A percentile compares a stretch with the other conserved stretches of the same genome.
Conservation (phyloP, 1,284 basidiomycete species). For the Rhodotorula sp. region DNA sequence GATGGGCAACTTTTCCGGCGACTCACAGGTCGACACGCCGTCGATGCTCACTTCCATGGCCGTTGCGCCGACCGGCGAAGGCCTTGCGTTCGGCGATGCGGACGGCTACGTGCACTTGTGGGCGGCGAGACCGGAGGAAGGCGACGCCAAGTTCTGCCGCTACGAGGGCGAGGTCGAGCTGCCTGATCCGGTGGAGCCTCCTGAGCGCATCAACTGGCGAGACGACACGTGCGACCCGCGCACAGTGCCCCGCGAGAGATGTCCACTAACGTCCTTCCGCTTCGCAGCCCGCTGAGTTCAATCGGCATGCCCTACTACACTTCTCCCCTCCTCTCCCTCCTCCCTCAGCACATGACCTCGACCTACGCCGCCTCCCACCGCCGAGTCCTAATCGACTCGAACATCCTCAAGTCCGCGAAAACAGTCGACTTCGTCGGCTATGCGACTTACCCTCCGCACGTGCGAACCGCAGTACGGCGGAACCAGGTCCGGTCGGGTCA, state of each 20-base stretch:
- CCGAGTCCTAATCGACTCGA: slow-evolving; percentile 61
- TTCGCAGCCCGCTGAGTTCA: slow-evolving; percentile 65
- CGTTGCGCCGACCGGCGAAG: slow-evolving; percentile 80
- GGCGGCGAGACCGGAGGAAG: slow-evolving; percentile 59
- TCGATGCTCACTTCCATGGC: slow-evolving; percentile 79
- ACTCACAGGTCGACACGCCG: slow-evolving; percentile 53
- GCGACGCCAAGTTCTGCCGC: slow-evolving; percentile 50
- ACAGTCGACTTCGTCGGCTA: slow-evolving; percentile 89
- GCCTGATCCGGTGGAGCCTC: slow-evolving; percentile 69
- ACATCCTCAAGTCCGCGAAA: slow-evolving; percentile 68
- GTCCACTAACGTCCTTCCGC: neutral
- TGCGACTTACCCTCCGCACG: slow-evolving; percentile 63
- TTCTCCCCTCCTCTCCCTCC: slow-evolving; percentile 72
- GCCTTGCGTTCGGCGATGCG: slow-evolving; percentile 87
- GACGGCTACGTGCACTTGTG: slow-evolving; percentile 82
- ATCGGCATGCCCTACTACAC: slow-evolving; percentile 90
- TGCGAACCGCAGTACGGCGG: slow-evolving; percentile 77
- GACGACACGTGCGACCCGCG: slow-evolving; percentile 64
- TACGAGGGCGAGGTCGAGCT: slow-evolving; percentile 87
- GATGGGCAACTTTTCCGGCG: neutral
- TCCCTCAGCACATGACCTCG: slow-evolving; percentile 46
- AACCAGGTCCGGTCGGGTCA: slow-evolving; percentile 63
- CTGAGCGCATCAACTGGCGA: slow-evolving; percentile 74
- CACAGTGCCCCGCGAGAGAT: neutral
- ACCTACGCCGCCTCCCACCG: slow-evolving; percentile 40